These are phyloP conservation scores for Globisporangium yorkense DNA, from an alignment of 352 stramenopile species.

Conservation along the genomic window DNA sequence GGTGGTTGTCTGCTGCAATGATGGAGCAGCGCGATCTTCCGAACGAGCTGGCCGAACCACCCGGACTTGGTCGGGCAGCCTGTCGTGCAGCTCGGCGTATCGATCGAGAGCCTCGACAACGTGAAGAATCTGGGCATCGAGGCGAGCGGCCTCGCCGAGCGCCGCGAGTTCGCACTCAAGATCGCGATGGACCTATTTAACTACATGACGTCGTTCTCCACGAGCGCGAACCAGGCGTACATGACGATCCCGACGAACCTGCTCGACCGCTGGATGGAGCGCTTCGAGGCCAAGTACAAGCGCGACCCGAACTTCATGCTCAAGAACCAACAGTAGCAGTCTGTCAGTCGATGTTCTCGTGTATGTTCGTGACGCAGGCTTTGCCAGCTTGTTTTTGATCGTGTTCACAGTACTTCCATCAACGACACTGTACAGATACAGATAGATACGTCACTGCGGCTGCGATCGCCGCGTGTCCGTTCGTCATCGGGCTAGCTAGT, in stretches of 20 bases:
- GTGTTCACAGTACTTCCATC: neutral
- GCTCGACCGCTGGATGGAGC: slow-evolving; percentile 89
- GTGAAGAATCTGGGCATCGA: slow-evolving; percentile 75
- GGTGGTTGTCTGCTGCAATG: neutral
- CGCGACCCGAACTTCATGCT: slow-evolving; percentile 91
- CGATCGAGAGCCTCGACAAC: slow-evolving; percentile 66
- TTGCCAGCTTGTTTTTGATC: no score
- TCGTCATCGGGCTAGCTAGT: no score
- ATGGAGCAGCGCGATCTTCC: slow-evolving; percentile 43
- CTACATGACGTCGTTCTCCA: slow-evolving; percentile 89
- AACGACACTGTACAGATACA: neutral
- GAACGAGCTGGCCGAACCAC: slow-evolving; percentile 60
- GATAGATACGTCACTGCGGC: neutral
- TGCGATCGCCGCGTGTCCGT: neutral
- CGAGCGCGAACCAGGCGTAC: slow-evolving; percentile 55
- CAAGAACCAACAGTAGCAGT: slow-evolving; percentile 38
- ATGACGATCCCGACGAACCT: slow-evolving; percentile 90
- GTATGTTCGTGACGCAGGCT: no score
- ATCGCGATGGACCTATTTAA: slow-evolving; percentile 91
- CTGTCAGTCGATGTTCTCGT: no score
- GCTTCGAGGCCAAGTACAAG: slow-evolving; percentile 86
- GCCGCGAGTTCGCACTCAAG: slow-evolving; percentile 86
- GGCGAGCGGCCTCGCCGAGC: slow-evolving; percentile 48
- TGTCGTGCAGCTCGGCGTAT: slow-evolving; percentile 59
- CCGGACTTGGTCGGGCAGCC: slow-evolving; percentile 50